Evolutionary conservation across 768 basidiomycete genomes (phyloP).

Genomic region (Leccinum subtestaceum): DNA sequence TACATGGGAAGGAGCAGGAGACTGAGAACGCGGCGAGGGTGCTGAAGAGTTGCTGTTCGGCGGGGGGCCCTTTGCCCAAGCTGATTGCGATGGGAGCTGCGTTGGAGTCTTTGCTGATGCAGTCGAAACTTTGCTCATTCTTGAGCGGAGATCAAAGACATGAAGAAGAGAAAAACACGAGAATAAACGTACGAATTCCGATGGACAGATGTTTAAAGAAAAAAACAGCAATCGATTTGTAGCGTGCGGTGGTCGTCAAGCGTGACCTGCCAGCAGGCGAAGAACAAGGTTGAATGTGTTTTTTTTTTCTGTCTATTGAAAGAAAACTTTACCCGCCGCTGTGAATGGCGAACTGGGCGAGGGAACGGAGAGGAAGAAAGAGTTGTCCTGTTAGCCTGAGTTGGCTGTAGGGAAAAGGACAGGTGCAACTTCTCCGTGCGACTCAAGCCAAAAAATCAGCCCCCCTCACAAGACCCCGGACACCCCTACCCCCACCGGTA

Average conservation of each 20-base stretch:
- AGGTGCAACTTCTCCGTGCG: conserved; percentile 33
- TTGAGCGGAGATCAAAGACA: conserved; percentile 23
- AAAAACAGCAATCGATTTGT: conserved; percentile 48
- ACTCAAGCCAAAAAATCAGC: conserved; percentile 31
- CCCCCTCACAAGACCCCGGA: conserved; percentile 26
- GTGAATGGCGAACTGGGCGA: conserved; percentile 34
- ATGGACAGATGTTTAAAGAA: conserved; percentile 44
- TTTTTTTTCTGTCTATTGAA: conserved; percentile 40
- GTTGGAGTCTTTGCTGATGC: conserved; percentile 69
- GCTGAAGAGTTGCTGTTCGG: conserved; percentile 47
- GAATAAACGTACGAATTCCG: conserved; percentile 41
- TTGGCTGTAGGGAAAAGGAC: conserved; percentile 37
- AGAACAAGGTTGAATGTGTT: conserved; percentile 53
- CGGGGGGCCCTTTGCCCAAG: conserved; percentile 90
- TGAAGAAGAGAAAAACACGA: conserved; percentile 5
- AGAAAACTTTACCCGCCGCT: conserved; percentile 36
- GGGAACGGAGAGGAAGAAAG: conserved; percentile 5
- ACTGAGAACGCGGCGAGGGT: conserved; percentile 72
- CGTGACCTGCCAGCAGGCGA: conserved; percentile 92
- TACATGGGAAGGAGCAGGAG: conserved; percentile 59
- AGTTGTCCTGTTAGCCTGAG: conserved; percentile 36
- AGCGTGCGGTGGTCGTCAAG: conserved; percentile 79
- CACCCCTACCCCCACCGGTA: conserved; percentile 20
- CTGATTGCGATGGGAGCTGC: conserved; percentile 77
- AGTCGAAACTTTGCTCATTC: conserved; percentile 94